A percentile compares a stretch with the other conserved stretches of the same genome.
These are phyloP conservation scores for Candolleomyces eurysporus DNA, from an alignment of 768 basidiomycete species.

Conservation along the genomic window DNA sequence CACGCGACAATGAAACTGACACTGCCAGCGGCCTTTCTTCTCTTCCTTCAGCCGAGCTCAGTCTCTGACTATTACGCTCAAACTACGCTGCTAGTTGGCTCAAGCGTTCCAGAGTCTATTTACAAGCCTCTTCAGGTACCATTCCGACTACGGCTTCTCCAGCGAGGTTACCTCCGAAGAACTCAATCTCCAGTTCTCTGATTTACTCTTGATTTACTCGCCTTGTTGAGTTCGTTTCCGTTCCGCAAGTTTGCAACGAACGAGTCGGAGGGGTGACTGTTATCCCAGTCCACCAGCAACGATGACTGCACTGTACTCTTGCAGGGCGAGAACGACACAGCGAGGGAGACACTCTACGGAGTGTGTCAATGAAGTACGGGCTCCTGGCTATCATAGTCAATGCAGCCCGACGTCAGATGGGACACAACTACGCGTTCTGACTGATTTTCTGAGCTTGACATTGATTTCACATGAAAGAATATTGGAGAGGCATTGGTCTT, in stretches of 20 bases:
- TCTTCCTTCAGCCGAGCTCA: too few relatives aligned
- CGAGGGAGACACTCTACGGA: slow-evolving; percentile 22
- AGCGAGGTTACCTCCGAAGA: not conserved
- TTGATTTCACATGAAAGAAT: slow-evolving; percentile 33
- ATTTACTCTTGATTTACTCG: slow-evolving; percentile 38
- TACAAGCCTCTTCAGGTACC: too few relatives aligned
- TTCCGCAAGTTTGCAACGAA: slow-evolving; percentile 30
- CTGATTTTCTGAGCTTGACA: slow-evolving; percentile 48
- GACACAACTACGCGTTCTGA: slow-evolving; percentile 50
- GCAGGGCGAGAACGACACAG: slow-evolving; percentile 23
- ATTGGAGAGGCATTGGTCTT: slow-evolving; percentile 1
- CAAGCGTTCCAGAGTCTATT: too few relatives aligned
- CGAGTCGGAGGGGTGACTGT: slow-evolving; percentile 33
- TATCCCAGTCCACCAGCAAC: slow-evolving; percentile 9
- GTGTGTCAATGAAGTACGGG: slow-evolving; percentile 39
- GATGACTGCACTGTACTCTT: not conserved
- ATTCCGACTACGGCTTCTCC: too few relatives aligned
- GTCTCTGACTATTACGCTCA: too few relatives aligned
- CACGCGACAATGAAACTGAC: too few relatives aligned
- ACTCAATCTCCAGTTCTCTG: slow-evolving; percentile 41
- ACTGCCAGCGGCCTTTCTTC: too few relatives aligned
- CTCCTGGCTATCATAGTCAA: slow-evolving; percentile 55
- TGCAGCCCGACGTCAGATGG: slow-evolving; percentile 60
- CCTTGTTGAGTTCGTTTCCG: slow-evolving; percentile 29
- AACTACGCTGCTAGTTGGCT: too few relatives aligned